phyloP scores from a whole-genome alignment of 495 filamentous ascomycete genomes.

The Oleoguttula mirabilis region DNA sequence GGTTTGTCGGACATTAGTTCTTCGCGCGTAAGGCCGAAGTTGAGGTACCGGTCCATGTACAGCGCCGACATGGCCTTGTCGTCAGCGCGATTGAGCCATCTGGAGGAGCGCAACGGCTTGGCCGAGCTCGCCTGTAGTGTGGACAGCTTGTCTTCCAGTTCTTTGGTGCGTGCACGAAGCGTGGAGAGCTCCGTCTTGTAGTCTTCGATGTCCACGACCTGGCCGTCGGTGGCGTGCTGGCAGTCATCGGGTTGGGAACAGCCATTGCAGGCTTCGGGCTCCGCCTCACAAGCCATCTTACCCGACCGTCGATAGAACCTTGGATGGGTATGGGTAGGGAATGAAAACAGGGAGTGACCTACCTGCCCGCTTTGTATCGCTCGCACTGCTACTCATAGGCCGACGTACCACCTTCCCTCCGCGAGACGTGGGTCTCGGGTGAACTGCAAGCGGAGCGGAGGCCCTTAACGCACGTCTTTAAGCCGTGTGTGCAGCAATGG shows the following conservation, averaged over 20 bases:
- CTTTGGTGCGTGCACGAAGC: slow-evolving; percentile 27
- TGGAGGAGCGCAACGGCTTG: slow-evolving; percentile 35
- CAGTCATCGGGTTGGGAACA: slow-evolving; percentile 13
- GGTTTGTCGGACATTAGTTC: slow-evolving; percentile 44
- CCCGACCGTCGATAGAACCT: too few relatives aligned
- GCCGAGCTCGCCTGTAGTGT: slow-evolving; percentile 17
- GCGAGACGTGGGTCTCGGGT: too few relatives aligned
- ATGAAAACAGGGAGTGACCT: too few relatives aligned
- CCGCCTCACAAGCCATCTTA: neutral
- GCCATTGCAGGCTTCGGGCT: neutral
- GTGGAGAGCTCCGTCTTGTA: slow-evolving; percentile 32
- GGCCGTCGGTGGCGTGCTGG: slow-evolving; percentile 6
- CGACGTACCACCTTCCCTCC: too few relatives aligned
- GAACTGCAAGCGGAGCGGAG: too few relatives aligned
- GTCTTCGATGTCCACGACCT: slow-evolving; percentile 29
- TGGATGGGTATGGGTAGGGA: too few relatives aligned
- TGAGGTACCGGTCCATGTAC: slow-evolving; percentile 46
- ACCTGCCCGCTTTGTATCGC: too few relatives aligned
- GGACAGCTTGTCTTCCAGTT: slow-evolving; percentile 28
- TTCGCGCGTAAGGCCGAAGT: slow-evolving; percentile 42
- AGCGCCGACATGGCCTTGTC: slow-evolving; percentile 41
- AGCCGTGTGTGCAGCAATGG: too few relatives aligned
- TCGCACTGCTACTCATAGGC: too few relatives aligned
- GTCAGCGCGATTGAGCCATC: slow-evolving; percentile 37
- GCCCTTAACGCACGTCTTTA: too few relatives aligned